Evolutionary conservation across 1,284 basidiomycete genomes (phyloP).

Genomic region (Ustilago lituana): DNA sequence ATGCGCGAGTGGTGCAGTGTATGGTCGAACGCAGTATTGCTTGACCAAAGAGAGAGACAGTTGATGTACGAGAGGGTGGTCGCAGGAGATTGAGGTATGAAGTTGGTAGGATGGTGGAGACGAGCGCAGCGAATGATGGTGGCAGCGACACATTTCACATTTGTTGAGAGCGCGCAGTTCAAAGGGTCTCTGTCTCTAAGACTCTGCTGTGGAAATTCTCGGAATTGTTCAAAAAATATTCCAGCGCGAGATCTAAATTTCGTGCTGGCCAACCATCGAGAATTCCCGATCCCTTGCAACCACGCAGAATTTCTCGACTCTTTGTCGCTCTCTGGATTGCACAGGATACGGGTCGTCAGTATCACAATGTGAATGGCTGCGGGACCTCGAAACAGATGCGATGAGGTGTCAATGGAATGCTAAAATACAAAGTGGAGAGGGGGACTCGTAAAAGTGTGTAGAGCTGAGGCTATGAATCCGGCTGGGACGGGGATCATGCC

Average conservation of each 20-base stretch:
- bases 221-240: constrained; percentile 31
- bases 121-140: constrained; percentile 5
- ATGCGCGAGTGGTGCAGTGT: too few relatives aligned
- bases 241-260: constrained; percentile 5
- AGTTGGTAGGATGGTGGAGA: constrained; percentile 2
- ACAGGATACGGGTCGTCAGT: too few relatives aligned
- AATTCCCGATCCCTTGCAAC: constrained; percentile 1
- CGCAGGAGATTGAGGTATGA: not conserved
- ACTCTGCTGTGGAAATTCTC: constrained; percentile 39
- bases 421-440: constrained; percentile 27
- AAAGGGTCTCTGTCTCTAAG: constrained; percentile 22
- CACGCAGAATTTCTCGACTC: too few relatives aligned
- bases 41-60: too few relatives aligned
- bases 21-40: too few relatives aligned
- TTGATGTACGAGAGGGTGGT: not conserved
- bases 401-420: constrained; percentile 7
- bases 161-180: constrained; percentile 6
- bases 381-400: not conserved
- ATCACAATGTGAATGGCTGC: constrained; percentile 2
- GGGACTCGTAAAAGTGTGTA: too few relatives aligned
- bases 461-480: too few relatives aligned
- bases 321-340: too few relatives aligned
- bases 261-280: constrained; percentile 3
- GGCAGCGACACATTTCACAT: constrained; percentile 10
- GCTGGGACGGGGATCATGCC: too few relatives aligned